Conservation (phyloP, 2,329 filamentous ascomycete genomes). For the Diaporthe sp. region DNA sequence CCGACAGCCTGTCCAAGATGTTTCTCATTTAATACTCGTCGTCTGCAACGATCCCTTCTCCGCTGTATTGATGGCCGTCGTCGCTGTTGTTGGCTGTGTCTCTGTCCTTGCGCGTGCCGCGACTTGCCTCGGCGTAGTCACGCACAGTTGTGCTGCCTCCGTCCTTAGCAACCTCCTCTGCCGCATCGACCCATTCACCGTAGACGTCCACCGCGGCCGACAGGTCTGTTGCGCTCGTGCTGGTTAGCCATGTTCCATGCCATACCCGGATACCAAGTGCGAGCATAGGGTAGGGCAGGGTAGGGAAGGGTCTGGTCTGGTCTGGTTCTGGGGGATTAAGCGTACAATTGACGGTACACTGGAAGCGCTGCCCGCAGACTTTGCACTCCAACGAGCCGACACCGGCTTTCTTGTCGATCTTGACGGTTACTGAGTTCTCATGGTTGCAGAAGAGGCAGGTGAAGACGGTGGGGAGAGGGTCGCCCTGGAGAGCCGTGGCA, state of each 20-base stretch:
- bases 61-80: conserved; percentile 64
- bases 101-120: conserved; percentile 34
- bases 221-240: conserved; percentile 69
- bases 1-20: neutral
- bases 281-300: neutral
- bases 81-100: conserved; percentile 53
- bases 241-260: neutral
- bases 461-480: conserved; percentile 84
- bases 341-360: conserved; percentile 92
- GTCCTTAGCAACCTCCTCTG: conserved; percentile 47
- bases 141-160: conserved; percentile 37
- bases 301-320: neutral
- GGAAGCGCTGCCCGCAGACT: conserved; percentile 92
- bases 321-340: neutral
- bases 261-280: neutral
- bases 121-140: conserved; percentile 37
- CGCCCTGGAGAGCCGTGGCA: conserved; percentile 57
- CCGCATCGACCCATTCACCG: conserved; percentile 96
- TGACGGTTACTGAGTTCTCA: conserved; percentile 90
- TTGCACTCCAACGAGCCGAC: conserved; percentile 90
- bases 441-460: conserved; percentile 99
- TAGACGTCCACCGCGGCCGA: conserved; percentile 95
- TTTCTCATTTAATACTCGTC: conserved; percentile 61
- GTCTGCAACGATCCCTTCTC: conserved; percentile 62
- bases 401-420: conserved; percentile 92